Percentiles rank a stretch among this genome's conserved stretches.
phyloP scores from a whole-genome alignment of 495 filamentous ascomycete species.

The Aspergillus indologenus region DNA sequence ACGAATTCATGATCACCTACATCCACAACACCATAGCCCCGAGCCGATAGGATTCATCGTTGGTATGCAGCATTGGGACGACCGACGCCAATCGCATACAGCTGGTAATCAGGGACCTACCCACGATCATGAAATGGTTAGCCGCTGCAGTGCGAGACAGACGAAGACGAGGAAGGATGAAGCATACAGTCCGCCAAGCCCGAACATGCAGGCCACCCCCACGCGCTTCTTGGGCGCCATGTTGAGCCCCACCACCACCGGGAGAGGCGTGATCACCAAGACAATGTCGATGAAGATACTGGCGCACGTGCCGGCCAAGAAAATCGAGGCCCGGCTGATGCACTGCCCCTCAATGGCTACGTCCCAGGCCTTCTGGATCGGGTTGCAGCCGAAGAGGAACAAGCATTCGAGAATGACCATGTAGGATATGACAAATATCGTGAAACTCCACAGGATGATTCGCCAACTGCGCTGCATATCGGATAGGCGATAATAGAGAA shows the following conservation, averaged over 20 bases:
- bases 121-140: background rate
- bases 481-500: slow-evolving; percentile 5
- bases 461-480: slow-evolving; percentile 1
- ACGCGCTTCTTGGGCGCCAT: background rate
- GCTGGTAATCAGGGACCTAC: background rate
- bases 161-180: background rate
- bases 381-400: background rate
- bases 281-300: slow-evolving; percentile 2
- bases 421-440: background rate
- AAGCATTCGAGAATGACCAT: background rate
- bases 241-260: background rate
- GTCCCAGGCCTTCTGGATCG: background rate
- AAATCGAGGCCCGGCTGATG: background rate
- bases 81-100: background rate
- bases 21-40: background rate
- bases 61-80: background rate
- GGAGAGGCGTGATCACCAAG: background rate
- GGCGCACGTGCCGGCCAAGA: background rate
- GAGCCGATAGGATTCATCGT: background rate
- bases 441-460: background rate
- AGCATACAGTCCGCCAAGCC: slow-evolving; percentile 1
- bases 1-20: background rate
- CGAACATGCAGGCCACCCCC: slow-evolving; percentile 3
- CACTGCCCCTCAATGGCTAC: background rate
- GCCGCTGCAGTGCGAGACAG: background rate